Base-by-base conservation (phyloP, 148 eudicot species). In the Rhododendron griersonianum region DNA sequence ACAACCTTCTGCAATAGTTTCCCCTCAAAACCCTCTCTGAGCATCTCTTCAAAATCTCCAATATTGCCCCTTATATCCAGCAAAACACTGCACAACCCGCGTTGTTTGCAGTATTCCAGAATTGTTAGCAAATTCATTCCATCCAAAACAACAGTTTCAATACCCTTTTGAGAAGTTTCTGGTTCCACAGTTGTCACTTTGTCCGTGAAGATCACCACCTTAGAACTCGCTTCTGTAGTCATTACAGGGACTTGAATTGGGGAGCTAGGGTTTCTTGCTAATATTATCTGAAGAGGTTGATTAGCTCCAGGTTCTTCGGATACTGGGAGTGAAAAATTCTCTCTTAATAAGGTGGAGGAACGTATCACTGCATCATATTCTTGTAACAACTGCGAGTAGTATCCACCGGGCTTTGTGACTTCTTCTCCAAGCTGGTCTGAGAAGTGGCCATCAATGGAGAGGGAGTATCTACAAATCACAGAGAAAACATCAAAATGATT, bases 221-320 rank as follows among this genome's bases (percentile, higher is more conserved):
- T 94, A 55, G 88, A 86, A 90, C 88, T 79, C 74, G 45, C 86
- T 83, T 90, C 91, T 6, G 25, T 21, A 16, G 89, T 41, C 76
- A 86, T n/a, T 53, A 78, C 50, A 21, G 94, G 91, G 65, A 92
- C 81, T 57, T 87, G 89, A 85, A 88, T 83, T 28, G 86, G 89
- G 63, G 92, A 78, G 82, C 75, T 57, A 28, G 87, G 86, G 83
- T 79, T 47, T 81, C 91, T 95, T 82, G 98, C 90, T 85, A 97
- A 23, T 51, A 95, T 67, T 82, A 97, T 87, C 73, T 93, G 89
- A 73, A 91, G 91, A 85, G 98, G 99, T 89, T 95, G 98, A 80
- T 87, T 93, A 86, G 98, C 94, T 67, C 93, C 94, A 5, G 95
- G 95, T 90, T 97, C 98, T 67, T 88, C 84, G 6, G 99, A 95